Conservation (phyloP, 2,329 filamentous ascomycete species). For the Escovopsis weberi region DNA sequence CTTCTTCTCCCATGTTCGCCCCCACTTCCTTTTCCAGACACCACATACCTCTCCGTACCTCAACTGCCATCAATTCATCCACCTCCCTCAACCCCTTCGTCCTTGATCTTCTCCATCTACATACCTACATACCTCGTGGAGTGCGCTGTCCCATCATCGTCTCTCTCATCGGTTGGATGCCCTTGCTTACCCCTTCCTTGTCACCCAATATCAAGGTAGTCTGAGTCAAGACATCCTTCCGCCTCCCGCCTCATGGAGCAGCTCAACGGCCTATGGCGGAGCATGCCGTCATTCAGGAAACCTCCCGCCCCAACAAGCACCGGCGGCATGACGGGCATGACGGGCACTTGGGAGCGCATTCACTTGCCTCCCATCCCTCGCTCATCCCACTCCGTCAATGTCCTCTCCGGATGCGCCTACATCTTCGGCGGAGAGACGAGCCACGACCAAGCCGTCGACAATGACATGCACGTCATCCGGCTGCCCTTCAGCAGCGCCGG, state of each 20-base stretch:
- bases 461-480: conserved; percentile 52
- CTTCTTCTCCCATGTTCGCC: no score
- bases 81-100: no score
- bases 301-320: conserved; percentile 1
- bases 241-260: conserved; percentile 30
- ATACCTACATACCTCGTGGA: no score
- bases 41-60: no score
- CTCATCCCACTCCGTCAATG: conserved; percentile 59
- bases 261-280: conserved; percentile 36
- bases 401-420: conserved; percentile 40
- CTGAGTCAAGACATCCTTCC: no score
- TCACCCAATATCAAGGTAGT: no score
- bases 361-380: conserved; percentile 43
- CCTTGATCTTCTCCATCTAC: no score
- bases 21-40: no score
- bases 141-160: no score
- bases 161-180: no score
- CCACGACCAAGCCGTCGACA: conserved; percentile 54
- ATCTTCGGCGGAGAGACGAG: conserved; percentile 66
- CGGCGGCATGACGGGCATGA: conserved; percentile 18
- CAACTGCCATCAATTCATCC: no score
- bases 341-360: conserved; percentile 47
- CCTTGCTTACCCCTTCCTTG: no score
- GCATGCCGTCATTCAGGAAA: conserved; percentile 16
- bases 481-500: conserved; percentile 42